Evolutionary conservation across 805 yeast genomes (phyloP).

Genomic region (Cyberlindnera americana): DNA sequence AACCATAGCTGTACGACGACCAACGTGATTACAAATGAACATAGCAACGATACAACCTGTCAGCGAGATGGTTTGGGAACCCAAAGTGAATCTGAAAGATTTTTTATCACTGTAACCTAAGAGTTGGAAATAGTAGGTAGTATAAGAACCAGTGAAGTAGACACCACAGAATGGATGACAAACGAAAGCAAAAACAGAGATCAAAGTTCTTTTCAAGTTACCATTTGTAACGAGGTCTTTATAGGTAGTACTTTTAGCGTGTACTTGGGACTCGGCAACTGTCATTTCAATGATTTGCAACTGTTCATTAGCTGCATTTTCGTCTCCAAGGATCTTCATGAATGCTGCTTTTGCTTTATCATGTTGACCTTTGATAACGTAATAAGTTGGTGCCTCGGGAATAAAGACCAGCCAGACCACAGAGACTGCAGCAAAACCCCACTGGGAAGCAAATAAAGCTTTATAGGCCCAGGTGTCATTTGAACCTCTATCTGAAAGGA

Average conservation of each 20-base stretch:
- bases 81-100: slow-evolving; percentile 36
- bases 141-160: slow-evolving; percentile 38
- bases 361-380: slow-evolving; percentile 32
- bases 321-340: slow-evolving; percentile 18
- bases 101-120: slow-evolving; percentile 42
- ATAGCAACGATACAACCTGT: slow-evolving; percentile 30
- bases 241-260: slow-evolving; percentile 31
- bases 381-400: slow-evolving; percentile 43
- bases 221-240: slow-evolving; percentile 40
- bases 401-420: slow-evolving; percentile 33
- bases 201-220: slow-evolving; percentile 40
- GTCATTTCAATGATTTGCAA: slow-evolving; percentile 31
- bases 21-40: slow-evolving; percentile 30
- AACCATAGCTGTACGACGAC: slow-evolving; percentile 29
- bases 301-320: slow-evolving; percentile 24
- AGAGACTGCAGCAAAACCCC: slow-evolving; percentile 16
- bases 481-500: slow-evolving; percentile 10
- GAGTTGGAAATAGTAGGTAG: slow-evolving; percentile 45
- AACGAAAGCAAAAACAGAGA: slow-evolving; percentile 33
- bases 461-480: slow-evolving; percentile 30
- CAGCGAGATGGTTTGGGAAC: slow-evolving; percentile 32
- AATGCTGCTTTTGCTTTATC: too few relatives aligned
- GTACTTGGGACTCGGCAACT: slow-evolving; percentile 26
- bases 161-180: slow-evolving; percentile 45
- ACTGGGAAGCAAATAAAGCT: slow-evolving; percentile 31